Conservation (phyloP, 768 basidiomycete species). For the Harrya chromipes region DNA sequence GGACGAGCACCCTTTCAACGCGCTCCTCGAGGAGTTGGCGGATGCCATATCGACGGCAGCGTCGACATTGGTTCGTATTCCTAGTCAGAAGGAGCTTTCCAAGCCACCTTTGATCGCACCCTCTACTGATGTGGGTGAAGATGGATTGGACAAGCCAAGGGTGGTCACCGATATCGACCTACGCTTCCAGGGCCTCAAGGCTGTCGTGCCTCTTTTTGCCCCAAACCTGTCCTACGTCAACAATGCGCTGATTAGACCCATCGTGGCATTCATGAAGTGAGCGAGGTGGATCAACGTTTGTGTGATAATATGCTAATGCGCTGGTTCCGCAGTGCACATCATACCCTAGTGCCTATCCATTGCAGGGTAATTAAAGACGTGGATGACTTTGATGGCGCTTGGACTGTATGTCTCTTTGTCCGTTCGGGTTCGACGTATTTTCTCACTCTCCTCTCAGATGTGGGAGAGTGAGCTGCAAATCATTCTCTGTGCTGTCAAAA, state of each 20-base stretch:
- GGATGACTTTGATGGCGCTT: constrained; percentile 90
- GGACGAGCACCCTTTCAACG: constrained; percentile 66
- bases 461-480: constrained; percentile 76
- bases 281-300: constrained; percentile 24
- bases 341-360: constrained; percentile 91
- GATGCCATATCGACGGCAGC: constrained; percentile 74
- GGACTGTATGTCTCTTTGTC: constrained; percentile 66
- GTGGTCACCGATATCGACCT: constrained; percentile 90
- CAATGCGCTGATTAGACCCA: constrained; percentile 88
- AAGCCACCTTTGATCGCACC: constrained; percentile 84
- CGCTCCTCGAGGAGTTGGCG: constrained; percentile 84
- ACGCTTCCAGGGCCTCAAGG: constrained; percentile 92
- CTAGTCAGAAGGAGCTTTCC: constrained; percentile 82
- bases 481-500: neutral
- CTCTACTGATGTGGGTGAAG: constrained; percentile 34
- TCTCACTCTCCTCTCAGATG: constrained; percentile 60
- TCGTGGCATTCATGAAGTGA: constrained; percentile 98
- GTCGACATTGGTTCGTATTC: constrained; percentile 66
- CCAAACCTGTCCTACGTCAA: constrained; percentile 88
- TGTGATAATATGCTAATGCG: neutral
- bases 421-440: neutral
- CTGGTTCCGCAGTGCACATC: constrained; percentile 65
- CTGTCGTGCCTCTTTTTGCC: constrained; percentile 90
- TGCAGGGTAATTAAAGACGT: constrained; percentile 84
- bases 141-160: constrained; percentile 38